Conservation (phyloP, 805 yeast genomes). For the Starmera caribaea region DNA sequence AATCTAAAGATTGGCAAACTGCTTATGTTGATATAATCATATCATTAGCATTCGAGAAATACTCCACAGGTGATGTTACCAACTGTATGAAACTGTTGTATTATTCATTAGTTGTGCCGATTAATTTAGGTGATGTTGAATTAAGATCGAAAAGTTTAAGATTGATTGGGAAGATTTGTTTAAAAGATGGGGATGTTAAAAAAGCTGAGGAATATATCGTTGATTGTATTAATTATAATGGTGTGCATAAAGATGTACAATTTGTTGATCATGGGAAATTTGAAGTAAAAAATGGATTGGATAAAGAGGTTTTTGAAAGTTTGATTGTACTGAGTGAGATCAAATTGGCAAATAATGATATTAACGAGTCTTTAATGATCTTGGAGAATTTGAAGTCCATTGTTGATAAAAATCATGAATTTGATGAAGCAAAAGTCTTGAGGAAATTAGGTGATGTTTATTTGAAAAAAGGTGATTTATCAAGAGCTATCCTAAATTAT, state of each 20-base stretch:
- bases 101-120: constrained; percentile 21
- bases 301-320: constrained; percentile 15
- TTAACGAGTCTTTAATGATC: constrained; percentile 22
- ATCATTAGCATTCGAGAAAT: constrained; percentile 28
- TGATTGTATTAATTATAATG: constrained; percentile 19
- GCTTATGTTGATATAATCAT: constrained; percentile 29
- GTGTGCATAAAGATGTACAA: constrained; percentile 9
- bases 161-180: constrained; percentile 24
- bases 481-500: constrained; percentile 30
- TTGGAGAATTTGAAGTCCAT: constrained; percentile 21
- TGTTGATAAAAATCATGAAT: neutral
- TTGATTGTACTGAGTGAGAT: constrained; percentile 17
- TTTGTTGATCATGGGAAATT: constrained; percentile 12
- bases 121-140: constrained; percentile 17
- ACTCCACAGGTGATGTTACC: constrained; percentile 16
- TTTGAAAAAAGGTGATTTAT: constrained; percentile 23
- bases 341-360: constrained; percentile 11
- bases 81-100: constrained; percentile 18
- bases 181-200: constrained; percentile 10
- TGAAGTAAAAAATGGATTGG: constrained; percentile 5
- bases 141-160: constrained; percentile 22
- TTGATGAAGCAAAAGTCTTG: no score
- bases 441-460: constrained; percentile 28
- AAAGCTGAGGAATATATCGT: constrained; percentile 21
- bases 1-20: constrained; percentile 21